Evolutionary conservation across 768 basidiomycete genomes (phyloP).

Genomic region (Mycena metata): DNA sequence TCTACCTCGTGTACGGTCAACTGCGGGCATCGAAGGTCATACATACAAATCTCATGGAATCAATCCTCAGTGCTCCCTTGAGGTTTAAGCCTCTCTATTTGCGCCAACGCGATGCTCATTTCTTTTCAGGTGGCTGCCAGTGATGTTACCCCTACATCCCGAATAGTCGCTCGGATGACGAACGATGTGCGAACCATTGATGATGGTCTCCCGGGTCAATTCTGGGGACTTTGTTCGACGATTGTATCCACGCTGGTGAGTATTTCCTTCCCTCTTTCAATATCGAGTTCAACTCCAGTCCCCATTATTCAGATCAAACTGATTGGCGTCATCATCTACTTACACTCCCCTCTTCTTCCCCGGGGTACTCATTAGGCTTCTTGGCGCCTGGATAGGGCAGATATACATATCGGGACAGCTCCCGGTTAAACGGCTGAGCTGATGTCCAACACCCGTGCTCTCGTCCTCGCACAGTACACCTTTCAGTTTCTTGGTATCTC

Average conservation of each 20-base stretch:
- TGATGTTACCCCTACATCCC: slow-evolving; percentile 39
- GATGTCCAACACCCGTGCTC: slow-evolving; percentile 42
- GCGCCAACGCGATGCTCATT: neutral
- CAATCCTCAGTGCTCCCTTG: no score
- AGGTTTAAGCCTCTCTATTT: slow-evolving; percentile 43
- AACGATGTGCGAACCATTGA: slow-evolving; percentile 55
- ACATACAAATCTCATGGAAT: slow-evolving; percentile 55
- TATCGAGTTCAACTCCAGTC: no score
- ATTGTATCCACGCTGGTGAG: slow-evolving; percentile 49
- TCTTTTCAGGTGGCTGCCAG: slow-evolving; percentile 47
- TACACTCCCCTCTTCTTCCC: slow-evolving; percentile 50
- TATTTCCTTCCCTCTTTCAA: no score
- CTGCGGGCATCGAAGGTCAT: slow-evolving; percentile 57
- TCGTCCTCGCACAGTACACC: slow-evolving; percentile 49
- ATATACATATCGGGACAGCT: slow-evolving; percentile 46
- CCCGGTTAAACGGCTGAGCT: slow-evolving; percentile 43
- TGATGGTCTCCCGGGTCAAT: slow-evolving; percentile 49
- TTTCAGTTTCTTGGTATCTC: slow-evolving; percentile 36
- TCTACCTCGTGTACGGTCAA: slow-evolving; percentile 53
- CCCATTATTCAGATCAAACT: no score
- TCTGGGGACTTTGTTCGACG: slow-evolving; percentile 41
- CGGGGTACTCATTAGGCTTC: slow-evolving; percentile 42
- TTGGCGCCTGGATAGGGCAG: slow-evolving; percentile 39
- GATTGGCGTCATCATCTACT: slow-evolving; percentile 44
- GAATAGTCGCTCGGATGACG: slow-evolving; percentile 62